Base-by-base conservation (phyloP, 345 rosid species). In the Populus alba region DNA sequence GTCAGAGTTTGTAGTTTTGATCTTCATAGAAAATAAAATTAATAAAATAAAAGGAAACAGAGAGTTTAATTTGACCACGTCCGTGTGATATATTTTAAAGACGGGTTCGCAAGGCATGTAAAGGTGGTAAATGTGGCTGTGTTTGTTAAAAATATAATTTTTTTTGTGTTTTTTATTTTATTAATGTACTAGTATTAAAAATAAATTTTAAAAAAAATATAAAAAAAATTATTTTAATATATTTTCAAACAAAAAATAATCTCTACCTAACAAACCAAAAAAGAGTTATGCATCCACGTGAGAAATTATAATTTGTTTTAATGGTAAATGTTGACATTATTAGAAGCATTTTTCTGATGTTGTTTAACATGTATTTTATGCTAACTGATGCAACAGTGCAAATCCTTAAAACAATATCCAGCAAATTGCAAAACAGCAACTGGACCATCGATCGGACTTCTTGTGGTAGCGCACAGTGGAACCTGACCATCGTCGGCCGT, bases 381-480 rank as follows among this genome's bases (percentile, higher is more conserved):
- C 61, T 41, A 25, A n/a, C 13, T 33, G 41, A 49, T 79, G 68
- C 37, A 25, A 68, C 88, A 92, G 97, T 89, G 70, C 43, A 86
- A 84, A 79, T 83, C 49, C 87, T 92, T 25, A 74, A 74, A 75
- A 85, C 88, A 22, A 86, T 92, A 17, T 77, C 90, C 38, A 31
- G 10, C 9, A 88, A 88, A 79, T 78, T 92, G 76, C 77, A 81
- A 68, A 62, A 68, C 84, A 69, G 13, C 29, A 47, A 81, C 23
- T 82, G 85, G 78, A 83, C 84, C 66, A 82, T 17, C 18, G 78
- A 45, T 23, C 31, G 29, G 23, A 82, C 73, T 39, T 88, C 94
- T 27, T 94, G 98, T 78, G 57, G 13, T 23, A 89, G 82, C 70
- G 11, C 27, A 25, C 79, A 77, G 41, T 87, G 91, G 90, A 88